Conservation (phyloP, 768 basidiomycete species). For the Suillus weaverae region DNA sequence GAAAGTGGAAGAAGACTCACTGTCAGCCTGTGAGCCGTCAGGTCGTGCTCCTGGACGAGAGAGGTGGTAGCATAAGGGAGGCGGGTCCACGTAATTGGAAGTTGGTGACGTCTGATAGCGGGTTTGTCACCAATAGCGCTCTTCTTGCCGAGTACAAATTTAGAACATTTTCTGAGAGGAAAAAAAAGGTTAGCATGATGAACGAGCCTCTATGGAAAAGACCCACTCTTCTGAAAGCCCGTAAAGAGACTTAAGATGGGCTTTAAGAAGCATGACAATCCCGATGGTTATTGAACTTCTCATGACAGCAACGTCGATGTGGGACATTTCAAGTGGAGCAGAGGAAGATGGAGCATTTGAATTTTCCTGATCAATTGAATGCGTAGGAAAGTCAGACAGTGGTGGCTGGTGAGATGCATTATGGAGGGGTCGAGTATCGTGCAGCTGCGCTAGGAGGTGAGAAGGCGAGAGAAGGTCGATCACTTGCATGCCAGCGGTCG, state of each 20-base stretch:
- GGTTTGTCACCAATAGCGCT: constrained; percentile 84
- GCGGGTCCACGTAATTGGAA: constrained; percentile 69
- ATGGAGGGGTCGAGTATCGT: constrained; percentile 28
- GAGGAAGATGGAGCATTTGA: not conserved
- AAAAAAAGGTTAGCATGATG: not conserved
- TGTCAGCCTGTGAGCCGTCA: constrained; percentile 56
- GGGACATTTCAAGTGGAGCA: constrained; percentile 3
- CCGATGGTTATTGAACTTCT: constrained; percentile 74
- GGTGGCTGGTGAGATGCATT: constrained; percentile 9
- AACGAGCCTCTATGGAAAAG: not conserved
- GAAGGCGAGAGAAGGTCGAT: constrained; percentile 72
- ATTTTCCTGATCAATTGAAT: constrained; percentile 4
- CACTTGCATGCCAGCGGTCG: constrained; percentile 79
- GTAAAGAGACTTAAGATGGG: constrained; percentile 81
- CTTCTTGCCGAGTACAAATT: constrained; percentile 88
- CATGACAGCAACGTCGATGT: constrained; percentile 37
- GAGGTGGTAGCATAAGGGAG: constrained; percentile 65
- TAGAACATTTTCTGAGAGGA: constrained; percentile 77
- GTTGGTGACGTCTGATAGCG: constrained; percentile 60
- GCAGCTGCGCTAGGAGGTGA: constrained; percentile 64
- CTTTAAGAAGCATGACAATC: constrained; percentile 86
- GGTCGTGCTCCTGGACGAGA: constrained; percentile 63
- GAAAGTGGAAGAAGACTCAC: constrained; percentile 45
- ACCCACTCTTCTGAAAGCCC: constrained; percentile 89
- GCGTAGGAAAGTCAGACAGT: not conserved